A percentile compares a stretch with the other conserved stretches of the same genome.
Evolutionary conservation across 352 stramenopile genomes (phyloP).

Genomic region (Halophytophthora polymorphica): DNA sequence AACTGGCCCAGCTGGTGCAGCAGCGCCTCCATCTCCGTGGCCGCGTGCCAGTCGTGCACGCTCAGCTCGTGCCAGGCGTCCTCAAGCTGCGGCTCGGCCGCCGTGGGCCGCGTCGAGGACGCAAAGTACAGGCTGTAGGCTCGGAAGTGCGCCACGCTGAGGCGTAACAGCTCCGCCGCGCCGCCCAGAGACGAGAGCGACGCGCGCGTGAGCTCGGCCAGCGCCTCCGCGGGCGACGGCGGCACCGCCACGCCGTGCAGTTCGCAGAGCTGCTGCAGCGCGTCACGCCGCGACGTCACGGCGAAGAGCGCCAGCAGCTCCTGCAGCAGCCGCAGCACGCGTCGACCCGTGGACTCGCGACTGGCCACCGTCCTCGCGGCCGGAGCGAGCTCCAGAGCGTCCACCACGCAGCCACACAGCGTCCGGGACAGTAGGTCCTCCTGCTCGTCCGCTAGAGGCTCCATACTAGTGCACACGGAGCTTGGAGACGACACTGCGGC

Average conservation of each 20-base stretch:
- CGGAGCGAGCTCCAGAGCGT: slow-evolving; percentile 14
- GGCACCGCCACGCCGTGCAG: slow-evolving; percentile 1
- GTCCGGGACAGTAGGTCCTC: slow-evolving; percentile 21
- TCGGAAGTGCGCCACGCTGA: slow-evolving; percentile 22
- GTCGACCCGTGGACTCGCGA: slow-evolving; percentile 12
- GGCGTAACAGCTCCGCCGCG: slow-evolving; percentile 22
- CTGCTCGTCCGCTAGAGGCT: slow-evolving; percentile 5
- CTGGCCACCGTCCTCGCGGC: background rate
- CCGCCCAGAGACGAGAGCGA: slow-evolving; percentile 20
- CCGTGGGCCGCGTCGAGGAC: slow-evolving; percentile 12
- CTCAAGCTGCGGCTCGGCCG: slow-evolving; percentile 14
- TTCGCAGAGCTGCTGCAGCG: slow-evolving; percentile 4
- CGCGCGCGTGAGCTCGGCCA: slow-evolving; percentile 15
- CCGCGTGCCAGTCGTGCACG: slow-evolving; percentile 24
- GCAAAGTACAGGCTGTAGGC: slow-evolving; percentile 28
- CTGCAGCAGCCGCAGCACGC: slow-evolving; percentile 29
- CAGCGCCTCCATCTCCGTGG: slow-evolving; percentile 30
- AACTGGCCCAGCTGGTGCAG: slow-evolving; percentile 27
- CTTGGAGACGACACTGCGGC: background rate
- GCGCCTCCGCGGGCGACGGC: background rate
- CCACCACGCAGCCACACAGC: slow-evolving; percentile 22
- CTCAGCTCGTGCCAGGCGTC: slow-evolving; percentile 23
- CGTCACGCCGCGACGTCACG: slow-evolving; percentile 1
- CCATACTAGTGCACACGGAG: background rate
- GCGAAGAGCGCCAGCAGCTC: slow-evolving; percentile 17